phyloP scores from a whole-genome alignment of 495 filamentous ascomycete genomes.

The Chaetomium tenue region DNA sequence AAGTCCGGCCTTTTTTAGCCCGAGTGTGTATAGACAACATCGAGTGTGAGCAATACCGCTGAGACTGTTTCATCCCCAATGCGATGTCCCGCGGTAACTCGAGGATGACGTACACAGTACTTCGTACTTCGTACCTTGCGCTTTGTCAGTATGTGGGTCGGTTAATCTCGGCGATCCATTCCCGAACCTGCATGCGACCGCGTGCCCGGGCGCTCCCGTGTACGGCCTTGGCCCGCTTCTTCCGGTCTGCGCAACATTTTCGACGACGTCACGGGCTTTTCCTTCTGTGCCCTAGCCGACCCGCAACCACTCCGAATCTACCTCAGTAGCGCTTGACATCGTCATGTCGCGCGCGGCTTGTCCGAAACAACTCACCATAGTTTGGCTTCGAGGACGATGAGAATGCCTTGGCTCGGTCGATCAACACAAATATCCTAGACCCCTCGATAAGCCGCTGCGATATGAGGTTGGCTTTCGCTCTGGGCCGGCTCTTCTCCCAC shows the following conservation, averaged over 20 bases:
- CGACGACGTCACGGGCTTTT: conserved; percentile 20
- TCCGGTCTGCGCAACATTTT: not conserved
- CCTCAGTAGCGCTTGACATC: not conserved
- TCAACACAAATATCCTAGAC: conserved; percentile 10
- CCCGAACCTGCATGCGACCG: not conserved
- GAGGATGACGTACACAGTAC: conserved; percentile 9
- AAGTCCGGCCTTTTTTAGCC: too few species aligned
- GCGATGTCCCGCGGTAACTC: too few species aligned
- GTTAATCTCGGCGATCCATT: conserved; percentile 13
- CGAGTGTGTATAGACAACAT: too few species aligned
- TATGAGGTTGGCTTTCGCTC: conserved; percentile 34
- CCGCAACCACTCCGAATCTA: conserved; percentile 4
- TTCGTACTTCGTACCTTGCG: too few species aligned
- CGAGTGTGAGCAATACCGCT: too few species aligned
- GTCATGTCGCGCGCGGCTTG: conserved; percentile 22
- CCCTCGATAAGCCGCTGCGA: conserved; percentile 22
- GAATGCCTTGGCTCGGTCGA: conserved; percentile 19
- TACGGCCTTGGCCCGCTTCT: conserved; percentile 5
- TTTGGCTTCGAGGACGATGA: conserved; percentile 13
- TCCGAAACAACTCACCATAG: not conserved
- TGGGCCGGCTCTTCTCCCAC: conserved; percentile 33
- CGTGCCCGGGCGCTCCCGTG: not conserved
- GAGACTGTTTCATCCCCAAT: too few species aligned
- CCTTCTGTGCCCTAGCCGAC: conserved; percentile 4
- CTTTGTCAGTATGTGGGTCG: not conserved